A percentile compares a stretch with the other conserved stretches of the same genome.
phyloP scores from a whole-genome alignment of 108 stramenopile genomes.

The Skeletonema potamos region DNA sequence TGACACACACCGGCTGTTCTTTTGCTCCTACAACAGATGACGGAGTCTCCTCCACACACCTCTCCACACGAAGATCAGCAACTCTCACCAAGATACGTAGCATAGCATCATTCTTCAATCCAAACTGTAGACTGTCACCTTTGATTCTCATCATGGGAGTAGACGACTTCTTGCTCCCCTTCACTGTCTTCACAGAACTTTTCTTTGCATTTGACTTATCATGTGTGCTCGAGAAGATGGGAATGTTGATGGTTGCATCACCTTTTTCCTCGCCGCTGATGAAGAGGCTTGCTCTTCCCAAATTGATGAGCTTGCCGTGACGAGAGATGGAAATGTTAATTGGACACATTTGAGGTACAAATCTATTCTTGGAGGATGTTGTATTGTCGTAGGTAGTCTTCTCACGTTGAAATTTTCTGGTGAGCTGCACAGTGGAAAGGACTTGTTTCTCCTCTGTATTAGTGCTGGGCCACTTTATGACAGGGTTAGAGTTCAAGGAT shows the following conservation, averaged over 20 bases:
- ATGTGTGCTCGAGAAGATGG: not conserved
- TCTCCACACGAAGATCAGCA: not conserved
- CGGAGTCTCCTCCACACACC: not conserved
- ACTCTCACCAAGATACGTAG: not conserved
- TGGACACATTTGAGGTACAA: slow-evolving; percentile 31
- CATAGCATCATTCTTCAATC: not conserved
- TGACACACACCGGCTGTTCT: not conserved
- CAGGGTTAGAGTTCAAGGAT: not conserved
- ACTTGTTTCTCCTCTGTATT: slow-evolving; percentile 8
- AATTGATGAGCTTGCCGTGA: slow-evolving; percentile 10
- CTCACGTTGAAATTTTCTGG: slow-evolving; percentile 7
- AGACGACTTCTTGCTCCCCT: not conserved
- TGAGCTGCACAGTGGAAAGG: slow-evolving; percentile 27
- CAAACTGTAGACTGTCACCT: not conserved
- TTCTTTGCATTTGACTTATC: not conserved
- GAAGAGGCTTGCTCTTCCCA: slow-evolving; percentile 11
- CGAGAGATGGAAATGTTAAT: slow-evolving; percentile 21
- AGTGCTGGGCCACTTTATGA: slow-evolving; percentile 11
- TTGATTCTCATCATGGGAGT: not conserved
- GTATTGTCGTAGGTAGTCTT: not conserved
- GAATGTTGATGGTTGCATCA: slow-evolving; percentile 1
- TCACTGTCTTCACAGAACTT: not conserved
- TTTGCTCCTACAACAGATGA: not conserved
- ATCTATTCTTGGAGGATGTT: not conserved
- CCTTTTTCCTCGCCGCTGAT: slow-evolving; percentile 29